Evolutionary conservation across 495 filamentous ascomycete species (phyloP), one percentile per base, ranked within the genome.

Genomic region (Penicillium lagena): DNA sequence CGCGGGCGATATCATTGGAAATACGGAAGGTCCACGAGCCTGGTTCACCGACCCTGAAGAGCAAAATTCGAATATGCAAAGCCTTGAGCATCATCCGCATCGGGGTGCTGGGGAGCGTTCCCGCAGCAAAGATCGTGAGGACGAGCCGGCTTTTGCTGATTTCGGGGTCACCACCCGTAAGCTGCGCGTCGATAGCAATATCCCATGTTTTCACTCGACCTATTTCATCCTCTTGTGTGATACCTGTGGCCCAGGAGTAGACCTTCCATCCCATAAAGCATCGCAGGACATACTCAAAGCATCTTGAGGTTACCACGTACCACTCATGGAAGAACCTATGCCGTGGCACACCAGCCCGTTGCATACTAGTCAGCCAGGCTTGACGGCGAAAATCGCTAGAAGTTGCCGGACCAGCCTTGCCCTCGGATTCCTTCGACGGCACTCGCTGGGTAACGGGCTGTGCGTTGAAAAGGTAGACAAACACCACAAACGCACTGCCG

Each of bases 281-380:
- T 38, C 87, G 78, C n/a, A 87, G 51, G 40, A 86, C 80, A 34
- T 94, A 83, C 53, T 95, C 94, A 14, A 86, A 55, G 35, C 82
- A 85, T 68, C 95, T 89, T 37, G 87, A 73, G 7, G 76, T 72
- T 37, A 97, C 73, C 0, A 90, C 90, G 12, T 84, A 82, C 47
- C 87, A 82, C 60, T 96, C 91, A 12, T 90, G 81, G 51, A 87
- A 74, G 56, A 95, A 88, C 39, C 81, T 82, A 58, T 95, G 88
- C 10, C 83, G 80, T 13, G 91, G 91, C n/a, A 97, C 85, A 73
- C 90, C 94, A 11, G 95, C 88, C 14, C 86, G 89, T 66, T 96
- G 91, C 47, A 96, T 83, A 4, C 91, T 90, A 2, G 91, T 96
- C 39, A 95, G 80, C 90, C 91, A 96, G 28, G 91, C 91, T 56